Evolutionary conservation across 352 stramenopile genomes (phyloP).

Genomic region (Phytophthora gonapodyides): DNA sequence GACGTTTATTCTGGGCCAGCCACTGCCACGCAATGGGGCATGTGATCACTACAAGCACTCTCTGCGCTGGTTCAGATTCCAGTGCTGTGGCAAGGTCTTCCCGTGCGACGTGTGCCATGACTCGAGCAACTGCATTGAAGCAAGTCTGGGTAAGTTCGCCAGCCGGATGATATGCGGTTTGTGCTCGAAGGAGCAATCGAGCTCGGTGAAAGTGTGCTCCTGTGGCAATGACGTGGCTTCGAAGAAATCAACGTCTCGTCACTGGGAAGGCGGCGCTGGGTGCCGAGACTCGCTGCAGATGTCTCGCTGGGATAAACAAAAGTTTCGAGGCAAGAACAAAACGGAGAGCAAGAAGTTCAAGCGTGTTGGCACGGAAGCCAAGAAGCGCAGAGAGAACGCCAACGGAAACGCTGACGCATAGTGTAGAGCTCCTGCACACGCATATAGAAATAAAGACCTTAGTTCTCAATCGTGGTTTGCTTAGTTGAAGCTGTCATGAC

Average conservation of each 20-base stretch:
- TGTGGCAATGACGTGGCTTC: slow-evolving; percentile 73
- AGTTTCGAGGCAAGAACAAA: slow-evolving; percentile 76
- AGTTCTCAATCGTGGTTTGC: background rate
- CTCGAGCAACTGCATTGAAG: slow-evolving; percentile 65
- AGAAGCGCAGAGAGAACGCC: slow-evolving; percentile 39
- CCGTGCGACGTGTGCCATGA: slow-evolving; percentile 85
- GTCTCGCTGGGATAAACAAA: slow-evolving; percentile 71
- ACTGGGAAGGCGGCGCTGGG: slow-evolving; percentile 82
- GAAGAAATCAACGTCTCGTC: slow-evolving; percentile 47
- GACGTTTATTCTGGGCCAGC: slow-evolving; percentile 68
- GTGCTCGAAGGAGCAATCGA: slow-evolving; percentile 85
- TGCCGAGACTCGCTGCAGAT: slow-evolving; percentile 70
- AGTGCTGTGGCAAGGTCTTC: slow-evolving; percentile 84
- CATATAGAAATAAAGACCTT: background rate
- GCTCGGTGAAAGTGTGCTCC: slow-evolving; percentile 69
- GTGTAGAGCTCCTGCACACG: slow-evolving; percentile 14
- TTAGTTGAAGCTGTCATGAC: too few species aligned
- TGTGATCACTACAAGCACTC: slow-evolving; percentile 87
- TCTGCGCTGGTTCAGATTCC: slow-evolving; percentile 83
- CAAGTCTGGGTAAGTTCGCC: slow-evolving; percentile 76
- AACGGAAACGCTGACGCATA: slow-evolving; percentile 25
- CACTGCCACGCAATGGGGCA: slow-evolving; percentile 66
- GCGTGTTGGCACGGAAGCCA: slow-evolving; percentile 66
- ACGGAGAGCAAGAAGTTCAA: slow-evolving; percentile 84
- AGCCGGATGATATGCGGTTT: slow-evolving; percentile 85